Conservation (phyloP, 106 monocot species). For the Chionographis japonica region DNA sequence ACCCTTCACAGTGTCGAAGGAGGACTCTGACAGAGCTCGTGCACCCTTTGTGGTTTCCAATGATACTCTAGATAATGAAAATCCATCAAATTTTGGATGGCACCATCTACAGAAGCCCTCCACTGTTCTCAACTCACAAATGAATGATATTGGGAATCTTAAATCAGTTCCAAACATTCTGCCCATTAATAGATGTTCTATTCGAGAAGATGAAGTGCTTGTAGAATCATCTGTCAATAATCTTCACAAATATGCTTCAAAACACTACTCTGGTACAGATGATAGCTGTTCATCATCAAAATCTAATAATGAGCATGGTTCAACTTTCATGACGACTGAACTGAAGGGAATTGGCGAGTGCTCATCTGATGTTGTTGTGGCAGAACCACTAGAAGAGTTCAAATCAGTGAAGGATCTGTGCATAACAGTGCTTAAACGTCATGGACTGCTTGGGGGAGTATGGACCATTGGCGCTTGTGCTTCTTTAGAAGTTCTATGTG, state of each 20-base stretch:
- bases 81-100: slow-evolving; percentile 6
- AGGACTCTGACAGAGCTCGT: slow-evolving; percentile 3
- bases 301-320: slow-evolving; percentile 7
- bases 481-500: slow-evolving; percentile 6
- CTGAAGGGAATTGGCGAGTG: slow-evolving; percentile 13
- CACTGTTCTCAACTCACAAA: background rate
- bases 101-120: background rate
- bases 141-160: background rate
- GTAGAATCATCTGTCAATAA: background rate
- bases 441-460: slow-evolving; percentile 17
- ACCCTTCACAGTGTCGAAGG: slow-evolving; percentile 2
- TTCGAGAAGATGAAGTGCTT: background rate
- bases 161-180: background rate
- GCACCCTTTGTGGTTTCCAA: background rate
- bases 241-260: slow-evolving; percentile 1
- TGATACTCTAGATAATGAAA: slow-evolving; percentile 5
- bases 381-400: background rate
- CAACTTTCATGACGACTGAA: slow-evolving; percentile 16
- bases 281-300: slow-evolving; percentile 23
- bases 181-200: background rate
- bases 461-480: background rate
- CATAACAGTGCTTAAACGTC: slow-evolving; percentile 13
- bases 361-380: slow-evolving; percentile 15
- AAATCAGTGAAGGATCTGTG: slow-evolving; percentile 20
- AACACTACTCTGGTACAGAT: slow-evolving; percentile 1